Base-by-base conservation (phyloP, 2,329 filamentous ascomycete genomes). In the Colletotrichum sp. region DNA sequence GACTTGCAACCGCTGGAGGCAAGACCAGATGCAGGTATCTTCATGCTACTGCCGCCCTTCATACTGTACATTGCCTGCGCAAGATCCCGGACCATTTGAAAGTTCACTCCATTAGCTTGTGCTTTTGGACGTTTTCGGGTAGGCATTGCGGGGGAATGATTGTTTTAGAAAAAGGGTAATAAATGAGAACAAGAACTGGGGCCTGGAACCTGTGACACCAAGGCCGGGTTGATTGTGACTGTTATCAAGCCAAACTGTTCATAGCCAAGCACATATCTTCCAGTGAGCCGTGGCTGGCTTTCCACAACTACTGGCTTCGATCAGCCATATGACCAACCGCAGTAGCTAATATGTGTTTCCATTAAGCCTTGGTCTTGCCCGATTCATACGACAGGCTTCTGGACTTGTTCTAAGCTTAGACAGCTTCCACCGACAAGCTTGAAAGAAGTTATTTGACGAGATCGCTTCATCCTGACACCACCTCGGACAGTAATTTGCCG, bases 131-230 rank as follows among this genome's bases (percentile, higher is more conserved):
- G 5, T n/a, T 18, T 10, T 10, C 18, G 8, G 39, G 6, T 10
- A 8, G 8, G 13, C 9, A 10, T n/a, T 4, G 6, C 0, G 18
- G 13, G 9, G 9, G 18, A 12, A n/a, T 2, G 3, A 1, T 10
- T 44, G 9, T 1, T 44, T 44, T 3, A n/a, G 39, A 44, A n/a
- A 3, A 12, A n/a, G 6, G 18, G 9, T n/a, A 6, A n/a, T 5
- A 44, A 4, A 44, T 6, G 18, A n/a, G n/a, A n/a, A 18, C 18
- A 44, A n/a, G 36, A 18, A 5, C 8, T 39, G 8, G 7, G 36
- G 16, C 16, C 15, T 18, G 15, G 16, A 39, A 39, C 16, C 36
- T 18, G 36, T 39, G 36, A 39, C 36, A 18, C 16, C 36, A 18
- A 9, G 16, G 8, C 36, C 16, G 16, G 4, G 16, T 39, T 9